phyloP scores from a whole-genome alignment of 164 flowering plant genomes.

The Magnolia changhungtana region DNA sequence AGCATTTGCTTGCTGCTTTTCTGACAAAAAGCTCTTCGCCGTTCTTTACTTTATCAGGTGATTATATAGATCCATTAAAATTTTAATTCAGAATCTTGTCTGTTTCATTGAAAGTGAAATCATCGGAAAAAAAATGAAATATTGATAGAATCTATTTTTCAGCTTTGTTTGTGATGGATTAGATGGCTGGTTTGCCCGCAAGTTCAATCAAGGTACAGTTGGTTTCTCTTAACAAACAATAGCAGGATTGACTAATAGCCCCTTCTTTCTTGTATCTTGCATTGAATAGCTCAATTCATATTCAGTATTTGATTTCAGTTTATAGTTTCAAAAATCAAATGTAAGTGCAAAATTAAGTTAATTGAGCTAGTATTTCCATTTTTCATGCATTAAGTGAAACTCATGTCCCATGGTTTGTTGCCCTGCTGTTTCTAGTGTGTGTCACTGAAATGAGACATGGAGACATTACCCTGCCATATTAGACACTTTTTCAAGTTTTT shows the following conservation, averaged over 20 bases:
- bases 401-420: no score
- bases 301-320: background rate
- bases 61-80: background rate
- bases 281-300: background rate
- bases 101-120: background rate
- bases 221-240: background rate
- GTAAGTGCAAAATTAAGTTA: background rate
- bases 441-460: no score
- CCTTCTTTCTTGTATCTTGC: background rate
- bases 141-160: slow-evolving; percentile 20
- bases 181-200: slow-evolving; percentile 98
- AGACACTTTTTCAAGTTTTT: background rate
- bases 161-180: slow-evolving; percentile 94
- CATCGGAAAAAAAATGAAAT: background rate
- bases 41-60: slow-evolving; percentile 80
- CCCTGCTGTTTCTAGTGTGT: no score
- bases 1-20: slow-evolving; percentile 72
- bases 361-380: no score
- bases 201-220: slow-evolving; percentile 81
- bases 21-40: slow-evolving; percentile 64
- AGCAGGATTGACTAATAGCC: background rate
- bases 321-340: background rate
- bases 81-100: background rate
- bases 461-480: no score
- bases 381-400: no score